Percentiles rank a stretch among this genome's conserved stretches.
These are phyloP conservation scores for Aureobasidium uvarum DNA, from an alignment of 2,329 filamentous ascomycete species.

Conservation along the genomic window DNA sequence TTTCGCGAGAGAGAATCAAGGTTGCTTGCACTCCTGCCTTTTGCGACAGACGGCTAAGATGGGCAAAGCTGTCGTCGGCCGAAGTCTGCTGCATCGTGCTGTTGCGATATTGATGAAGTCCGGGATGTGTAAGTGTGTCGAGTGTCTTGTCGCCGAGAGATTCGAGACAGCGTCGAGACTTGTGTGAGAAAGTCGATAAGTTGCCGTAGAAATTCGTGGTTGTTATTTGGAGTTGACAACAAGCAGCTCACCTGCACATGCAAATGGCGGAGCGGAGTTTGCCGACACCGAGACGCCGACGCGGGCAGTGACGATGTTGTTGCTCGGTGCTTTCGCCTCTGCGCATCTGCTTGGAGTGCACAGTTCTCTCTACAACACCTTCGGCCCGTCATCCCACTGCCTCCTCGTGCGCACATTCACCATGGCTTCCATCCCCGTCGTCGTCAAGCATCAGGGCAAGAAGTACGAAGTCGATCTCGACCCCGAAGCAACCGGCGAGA, in stretches of 20 bases:
- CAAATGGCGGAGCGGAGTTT: background rate
- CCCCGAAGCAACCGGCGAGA: conserved; percentile 77
- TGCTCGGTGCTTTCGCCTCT: background rate
- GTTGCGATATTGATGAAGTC: background rate
- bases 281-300: background rate
- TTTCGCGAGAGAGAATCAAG: conserved; percentile 68
- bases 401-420: background rate
- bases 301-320: conserved; percentile 8
- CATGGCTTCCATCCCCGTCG: conserved; percentile 55
- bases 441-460: conserved; percentile 93
- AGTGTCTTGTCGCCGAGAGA: background rate
- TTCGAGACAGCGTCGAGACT: background rate
- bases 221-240: conserved; percentile 22
- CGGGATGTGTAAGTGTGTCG: background rate
- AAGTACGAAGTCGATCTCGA: conserved; percentile 94
- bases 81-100: conserved; percentile 16
- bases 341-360: background rate
- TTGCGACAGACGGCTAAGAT: conserved; percentile 67
- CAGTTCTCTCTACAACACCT: background rate
- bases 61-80: conserved; percentile 59
- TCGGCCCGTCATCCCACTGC: background rate
- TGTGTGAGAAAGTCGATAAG: no score
- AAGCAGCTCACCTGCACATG: conserved; percentile 9
- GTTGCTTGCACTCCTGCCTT: conserved; percentile 78
- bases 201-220: background rate